phyloP scores from a whole-genome alignment of 768 basidiomycete genomes.

The Mycena capillaripes region DNA sequence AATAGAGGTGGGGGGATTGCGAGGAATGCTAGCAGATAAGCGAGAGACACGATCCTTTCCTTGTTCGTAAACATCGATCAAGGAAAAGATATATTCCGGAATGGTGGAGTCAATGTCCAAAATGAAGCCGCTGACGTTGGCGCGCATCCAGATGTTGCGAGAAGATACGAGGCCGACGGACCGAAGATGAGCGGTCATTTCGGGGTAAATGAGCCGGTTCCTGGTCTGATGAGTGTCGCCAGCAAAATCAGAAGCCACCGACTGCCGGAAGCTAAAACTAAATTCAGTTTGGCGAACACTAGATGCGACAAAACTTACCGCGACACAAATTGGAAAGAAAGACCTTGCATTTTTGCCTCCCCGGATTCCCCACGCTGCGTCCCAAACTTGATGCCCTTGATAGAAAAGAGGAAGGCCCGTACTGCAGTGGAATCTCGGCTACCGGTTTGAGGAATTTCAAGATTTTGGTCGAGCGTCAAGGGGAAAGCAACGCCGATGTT shows the following conservation, averaged over 20 bases:
- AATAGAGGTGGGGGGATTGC: conserved; percentile 40
- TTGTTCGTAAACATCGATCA: conserved; percentile 87
- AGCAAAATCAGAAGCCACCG: conserved; percentile 75
- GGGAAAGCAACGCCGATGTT: conserved; percentile 95
- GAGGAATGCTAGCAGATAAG: conserved; percentile 69
- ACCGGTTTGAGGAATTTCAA: conserved; percentile 62
- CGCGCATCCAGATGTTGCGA: conserved; percentile 71
- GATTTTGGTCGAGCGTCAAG: conserved; percentile 71
- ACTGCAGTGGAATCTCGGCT: conserved; percentile 60
- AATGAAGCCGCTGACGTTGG: conserved; percentile 86
- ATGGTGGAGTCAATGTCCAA: conserved; percentile 88
- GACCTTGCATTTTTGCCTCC: conserved; percentile 74
- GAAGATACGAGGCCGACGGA: conserved; percentile 63
- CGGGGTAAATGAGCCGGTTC: conserved; percentile 84
- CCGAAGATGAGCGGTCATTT: conserved; percentile 82
- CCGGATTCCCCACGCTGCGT: conserved; percentile 86
- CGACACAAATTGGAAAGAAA: conserved; percentile 90
- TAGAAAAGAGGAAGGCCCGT: conserved; percentile 89
- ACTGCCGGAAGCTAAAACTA: conserved; percentile 82
- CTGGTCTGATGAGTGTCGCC: conserved; percentile 75
- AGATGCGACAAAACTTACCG: conserved; percentile 60
- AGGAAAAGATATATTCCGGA: conserved; percentile 82
- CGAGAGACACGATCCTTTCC: conserved; percentile 85
- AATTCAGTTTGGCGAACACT: conserved; percentile 32
- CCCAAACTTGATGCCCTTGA: conserved; percentile 80